These are phyloP conservation scores for Papiliotrema fonsecae DNA, from an alignment of 1,284 basidiomycete genomes.

Conservation along the genomic window DNA sequence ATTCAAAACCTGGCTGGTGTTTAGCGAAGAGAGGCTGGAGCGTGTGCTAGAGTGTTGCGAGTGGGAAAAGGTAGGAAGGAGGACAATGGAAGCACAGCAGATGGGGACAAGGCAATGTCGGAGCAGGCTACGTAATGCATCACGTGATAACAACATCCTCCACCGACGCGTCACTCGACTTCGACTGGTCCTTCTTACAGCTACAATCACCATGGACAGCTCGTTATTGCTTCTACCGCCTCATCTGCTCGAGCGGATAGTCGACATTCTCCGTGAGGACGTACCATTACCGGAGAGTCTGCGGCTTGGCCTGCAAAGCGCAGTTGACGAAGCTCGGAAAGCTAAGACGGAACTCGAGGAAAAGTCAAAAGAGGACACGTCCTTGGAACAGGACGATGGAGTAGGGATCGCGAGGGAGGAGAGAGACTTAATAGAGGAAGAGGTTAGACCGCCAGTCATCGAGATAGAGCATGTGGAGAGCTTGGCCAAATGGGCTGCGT, in stretches of 20 bases:
- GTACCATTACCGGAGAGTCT: constrained; percentile 19
- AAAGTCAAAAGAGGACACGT: neutral
- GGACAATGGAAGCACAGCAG: no score
- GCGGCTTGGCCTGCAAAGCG: constrained; percentile 2
- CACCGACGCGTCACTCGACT: no score
- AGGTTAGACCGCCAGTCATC: constrained; percentile 10
- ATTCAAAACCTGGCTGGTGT: no score
- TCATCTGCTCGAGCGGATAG: constrained; percentile 29
- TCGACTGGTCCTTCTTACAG: no score
- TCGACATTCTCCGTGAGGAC: constrained; percentile 13
- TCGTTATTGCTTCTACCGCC: constrained; percentile 29
- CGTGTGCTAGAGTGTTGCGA: no score
- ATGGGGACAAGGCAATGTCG: no score
- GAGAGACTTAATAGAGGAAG: neutral
- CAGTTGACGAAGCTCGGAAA: neutral
- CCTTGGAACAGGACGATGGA: neutral
- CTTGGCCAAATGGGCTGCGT: constrained; percentile 14
- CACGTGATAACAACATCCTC: no score
- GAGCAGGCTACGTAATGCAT: no score
- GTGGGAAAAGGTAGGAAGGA: no score
- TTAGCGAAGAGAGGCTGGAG: no score
- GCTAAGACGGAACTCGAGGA: neutral
- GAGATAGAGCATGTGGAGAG: constrained; percentile 15
- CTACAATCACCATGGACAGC: constrained; percentile 2
- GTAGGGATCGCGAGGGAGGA: neutral